Evolutionary conservation across 1,284 basidiomycete genomes (phyloP).

Genomic region (Puccinia polysora): DNA sequence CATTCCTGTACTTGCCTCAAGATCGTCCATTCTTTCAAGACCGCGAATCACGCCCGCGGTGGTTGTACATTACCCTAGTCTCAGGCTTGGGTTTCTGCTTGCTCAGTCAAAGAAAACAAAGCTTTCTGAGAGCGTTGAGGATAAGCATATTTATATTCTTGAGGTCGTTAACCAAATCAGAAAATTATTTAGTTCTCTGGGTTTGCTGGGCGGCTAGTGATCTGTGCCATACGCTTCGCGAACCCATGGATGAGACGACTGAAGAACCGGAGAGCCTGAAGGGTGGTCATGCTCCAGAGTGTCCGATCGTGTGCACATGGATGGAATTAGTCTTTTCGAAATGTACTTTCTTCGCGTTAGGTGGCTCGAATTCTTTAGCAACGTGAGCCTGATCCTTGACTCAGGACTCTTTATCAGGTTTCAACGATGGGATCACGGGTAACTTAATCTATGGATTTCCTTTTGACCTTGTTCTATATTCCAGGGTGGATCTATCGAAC

Average conservation of each 20-base stretch:
- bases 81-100: slow-evolving; percentile 3
- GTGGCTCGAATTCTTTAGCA: slow-evolving; percentile 48
- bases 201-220: slow-evolving; percentile 2
- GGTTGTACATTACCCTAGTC: slow-evolving; percentile 9
- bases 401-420: too few species aligned
- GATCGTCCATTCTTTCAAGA: background rate
- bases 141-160: background rate
- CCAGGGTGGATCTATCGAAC: slow-evolving; percentile 47
- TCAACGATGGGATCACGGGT: too few species aligned
- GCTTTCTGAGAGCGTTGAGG: background rate
- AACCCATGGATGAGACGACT: background rate
- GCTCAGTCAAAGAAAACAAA: background rate
- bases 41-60: slow-evolving; percentile 6
- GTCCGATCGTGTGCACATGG: slow-evolving; percentile 12
- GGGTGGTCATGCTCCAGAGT: background rate
- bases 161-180: slow-evolving; percentile 16
- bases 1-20: background rate
- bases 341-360: slow-evolving; percentile 46
- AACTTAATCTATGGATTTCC: too few species aligned
- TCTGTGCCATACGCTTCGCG: background rate
- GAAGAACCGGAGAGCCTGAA: background rate
- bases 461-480: too few species aligned
- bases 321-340: slow-evolving; percentile 18
- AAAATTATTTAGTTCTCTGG: slow-evolving; percentile 34
- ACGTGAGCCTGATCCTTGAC: slow-evolving; percentile 43